A percentile compares a stretch with the other conserved stretches of the same genome.
Evolutionary conservation across 1,284 basidiomycete genomes (phyloP).

Genomic region (Leccinum colubrinum): DNA sequence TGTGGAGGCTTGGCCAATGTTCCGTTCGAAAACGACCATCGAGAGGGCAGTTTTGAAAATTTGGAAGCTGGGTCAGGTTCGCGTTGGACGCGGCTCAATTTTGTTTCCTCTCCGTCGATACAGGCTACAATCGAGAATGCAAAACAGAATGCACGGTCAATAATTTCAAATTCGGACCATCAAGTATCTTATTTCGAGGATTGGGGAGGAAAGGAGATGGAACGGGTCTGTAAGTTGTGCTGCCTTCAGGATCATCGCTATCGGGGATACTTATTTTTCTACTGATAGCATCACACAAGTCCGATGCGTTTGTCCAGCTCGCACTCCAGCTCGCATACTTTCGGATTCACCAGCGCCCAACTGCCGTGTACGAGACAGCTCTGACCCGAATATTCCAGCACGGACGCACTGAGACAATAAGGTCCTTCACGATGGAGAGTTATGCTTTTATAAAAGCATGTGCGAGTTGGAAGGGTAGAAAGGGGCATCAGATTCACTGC

Average conservation of each 20-base stretch:
- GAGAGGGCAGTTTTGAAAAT: constrained; percentile 5
- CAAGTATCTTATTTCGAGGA: constrained; percentile 84
- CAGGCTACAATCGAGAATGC: constrained; percentile 60
- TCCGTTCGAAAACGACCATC: constrained; percentile 13
- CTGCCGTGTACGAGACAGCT: constrained; percentile 94
- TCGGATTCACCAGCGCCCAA: constrained; percentile 73
- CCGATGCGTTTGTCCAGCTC: constrained; percentile 94
- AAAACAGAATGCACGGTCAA: constrained; percentile 51
- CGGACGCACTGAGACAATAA: constrained; percentile 92
- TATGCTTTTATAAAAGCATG: constrained; percentile 58
- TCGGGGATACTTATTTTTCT: background rate
- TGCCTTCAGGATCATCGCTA: background rate
- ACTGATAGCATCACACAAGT: constrained; percentile 64
- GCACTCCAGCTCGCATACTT: constrained; percentile 93
- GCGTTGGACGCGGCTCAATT: constrained; percentile 71
- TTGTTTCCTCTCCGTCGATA: constrained; percentile 69
- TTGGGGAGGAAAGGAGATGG: constrained; percentile 93
- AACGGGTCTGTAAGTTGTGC: constrained; percentile 60
- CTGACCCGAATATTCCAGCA: constrained; percentile 89
- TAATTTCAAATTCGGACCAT: constrained; percentile 83
- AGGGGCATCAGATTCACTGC: background rate
- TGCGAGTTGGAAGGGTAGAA: constrained; percentile 16
- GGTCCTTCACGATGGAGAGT: constrained; percentile 76
- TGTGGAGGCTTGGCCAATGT: constrained; percentile 17
- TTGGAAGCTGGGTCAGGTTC: constrained; percentile 13